phyloP scores from a whole-genome alignment of 352 stramenopile species.

The Phytophthora aleatoria region DNA sequence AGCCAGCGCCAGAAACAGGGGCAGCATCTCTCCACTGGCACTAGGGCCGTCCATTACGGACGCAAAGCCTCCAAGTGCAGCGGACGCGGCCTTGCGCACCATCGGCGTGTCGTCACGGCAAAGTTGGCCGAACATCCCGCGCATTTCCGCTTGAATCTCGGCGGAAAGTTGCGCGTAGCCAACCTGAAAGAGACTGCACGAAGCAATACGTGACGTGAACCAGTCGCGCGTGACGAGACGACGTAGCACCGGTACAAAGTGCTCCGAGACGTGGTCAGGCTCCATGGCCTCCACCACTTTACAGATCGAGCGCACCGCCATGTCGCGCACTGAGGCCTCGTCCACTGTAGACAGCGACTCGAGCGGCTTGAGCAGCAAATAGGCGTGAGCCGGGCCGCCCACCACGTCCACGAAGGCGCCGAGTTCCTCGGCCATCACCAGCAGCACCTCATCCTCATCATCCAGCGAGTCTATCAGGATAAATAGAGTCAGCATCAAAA shows the following conservation, averaged over 20 bases:
- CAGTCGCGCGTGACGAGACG: constrained; percentile 96
- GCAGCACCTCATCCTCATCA: constrained; percentile 97
- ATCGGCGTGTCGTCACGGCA: constrained; percentile 98
- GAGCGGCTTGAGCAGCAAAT: constrained; percentile 94
- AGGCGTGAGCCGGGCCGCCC: constrained; percentile 86
- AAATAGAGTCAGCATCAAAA: no score
- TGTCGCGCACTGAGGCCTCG: constrained; percentile 94
- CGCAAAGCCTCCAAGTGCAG: constrained; percentile 90
- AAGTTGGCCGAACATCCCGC: constrained; percentile 92
- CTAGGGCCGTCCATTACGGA: constrained; percentile 66
- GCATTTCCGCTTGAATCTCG: constrained; percentile 82
- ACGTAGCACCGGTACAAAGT: constrained; percentile 94
- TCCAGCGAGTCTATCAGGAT: constrained; percentile 91
- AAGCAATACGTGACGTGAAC: constrained; percentile 89
- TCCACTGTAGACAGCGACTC: constrained; percentile 94
- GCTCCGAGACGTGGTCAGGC: constrained; percentile 78
- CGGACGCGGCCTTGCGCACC: constrained; percentile 93
- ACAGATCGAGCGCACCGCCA: constrained; percentile 91
- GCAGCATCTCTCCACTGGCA: constrained; percentile 77
- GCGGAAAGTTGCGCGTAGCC: constrained; percentile 60
- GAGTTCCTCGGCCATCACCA: constrained; percentile 94
- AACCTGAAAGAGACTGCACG: constrained; percentile 83
- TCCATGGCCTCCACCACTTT: constrained; percentile 89
- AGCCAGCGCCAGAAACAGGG: constrained; percentile 82
- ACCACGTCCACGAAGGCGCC: constrained; percentile 92